A percentile compares a stretch with the other conserved stretches of the same genome.
Conservation (phyloP, 176 grass and related monocot genomes). For the Melocanna baccifera region DNA sequence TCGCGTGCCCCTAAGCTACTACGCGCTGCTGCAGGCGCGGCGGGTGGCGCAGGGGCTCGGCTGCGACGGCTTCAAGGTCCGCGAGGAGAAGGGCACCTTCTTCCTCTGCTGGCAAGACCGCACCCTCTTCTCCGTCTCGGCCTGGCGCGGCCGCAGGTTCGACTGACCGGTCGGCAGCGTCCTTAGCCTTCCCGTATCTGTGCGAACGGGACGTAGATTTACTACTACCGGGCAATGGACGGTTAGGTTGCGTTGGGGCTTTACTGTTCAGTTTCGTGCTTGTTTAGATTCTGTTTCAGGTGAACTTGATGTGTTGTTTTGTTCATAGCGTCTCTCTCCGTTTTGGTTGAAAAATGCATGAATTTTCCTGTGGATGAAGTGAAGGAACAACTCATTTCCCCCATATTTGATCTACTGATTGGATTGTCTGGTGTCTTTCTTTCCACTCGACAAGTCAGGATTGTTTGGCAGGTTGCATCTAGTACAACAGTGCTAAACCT, state of each 20-base stretch:
- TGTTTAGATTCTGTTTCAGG: slow-evolving; percentile 5
- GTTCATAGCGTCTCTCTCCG: neutral
- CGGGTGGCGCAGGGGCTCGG: slow-evolving; percentile 61
- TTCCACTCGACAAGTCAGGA: neutral
- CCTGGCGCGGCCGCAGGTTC: slow-evolving; percentile 73
- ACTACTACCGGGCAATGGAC: neutral
- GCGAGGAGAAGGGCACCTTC: slow-evolving; percentile 63
- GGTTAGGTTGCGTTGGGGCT: neutral
- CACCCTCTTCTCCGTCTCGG: slow-evolving; percentile 77
- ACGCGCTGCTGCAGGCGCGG: slow-evolving; percentile 65
- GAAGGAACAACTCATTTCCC: neutral
- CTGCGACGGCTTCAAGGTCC: slow-evolving; percentile 67
- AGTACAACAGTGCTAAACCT: neutral
- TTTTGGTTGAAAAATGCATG: slow-evolving; percentile 15
- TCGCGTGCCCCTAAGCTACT: slow-evolving; percentile 56
- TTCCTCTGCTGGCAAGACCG: slow-evolving; percentile 93
- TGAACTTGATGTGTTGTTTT: slow-evolving; percentile 6
- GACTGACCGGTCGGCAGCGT: slow-evolving; percentile 41
- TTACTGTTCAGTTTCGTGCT: neutral
- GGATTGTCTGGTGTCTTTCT: neutral
- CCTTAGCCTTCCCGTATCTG: slow-evolving; percentile 11
- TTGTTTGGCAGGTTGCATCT: neutral
- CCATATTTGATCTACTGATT: neutral
- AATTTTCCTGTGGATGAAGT: neutral
- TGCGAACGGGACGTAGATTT: slow-evolving; percentile 20